A percentile compares a stretch with the other conserved stretches of the same genome.
phyloP scores from a whole-genome alignment of 768 basidiomycete genomes.

The Cystobasidium onofrii region DNA sequence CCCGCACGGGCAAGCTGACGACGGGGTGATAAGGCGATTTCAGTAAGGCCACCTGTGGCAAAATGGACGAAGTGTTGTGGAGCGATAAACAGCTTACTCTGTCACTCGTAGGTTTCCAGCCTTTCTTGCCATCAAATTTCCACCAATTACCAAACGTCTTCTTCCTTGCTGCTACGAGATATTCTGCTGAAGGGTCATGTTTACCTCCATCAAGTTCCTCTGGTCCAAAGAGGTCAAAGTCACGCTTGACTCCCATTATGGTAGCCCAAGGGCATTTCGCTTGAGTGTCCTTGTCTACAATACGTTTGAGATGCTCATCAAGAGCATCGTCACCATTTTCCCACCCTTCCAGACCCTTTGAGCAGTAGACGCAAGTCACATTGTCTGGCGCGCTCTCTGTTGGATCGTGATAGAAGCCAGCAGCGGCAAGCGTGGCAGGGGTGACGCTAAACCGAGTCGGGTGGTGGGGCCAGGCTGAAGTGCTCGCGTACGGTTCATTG shows the following conservation, averaged over 20 bases:
- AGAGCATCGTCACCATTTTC: conserved; percentile 76
- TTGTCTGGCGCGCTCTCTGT: conserved; percentile 58
- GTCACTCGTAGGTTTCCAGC: conserved; percentile 63
- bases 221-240: conserved; percentile 8
- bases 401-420: conserved; percentile 80
- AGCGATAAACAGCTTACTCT: conserved; percentile 50
- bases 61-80: too few species aligned
- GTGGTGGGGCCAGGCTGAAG: conserved; percentile 46
- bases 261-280: conserved; percentile 68
- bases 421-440: conserved; percentile 67
- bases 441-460: conserved; percentile 59
- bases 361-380: conserved; percentile 76
- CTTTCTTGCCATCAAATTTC: conserved; percentile 43
- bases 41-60: too few species aligned
- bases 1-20: conserved; percentile 81
- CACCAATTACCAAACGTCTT: conserved; percentile 34
- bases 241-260: conserved; percentile 42
- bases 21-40: conserved; percentile 10
- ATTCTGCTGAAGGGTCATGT: conserved; percentile 22
- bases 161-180: conserved; percentile 2
- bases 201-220: background rate
- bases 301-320: conserved; percentile 68
- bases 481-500: background rate
- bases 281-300: conserved; percentile 63
- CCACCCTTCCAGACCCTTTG: conserved; percentile 76